Conservation (phyloP, 75 land plant genomes). For the Pinus tabuliformis region DNA sequence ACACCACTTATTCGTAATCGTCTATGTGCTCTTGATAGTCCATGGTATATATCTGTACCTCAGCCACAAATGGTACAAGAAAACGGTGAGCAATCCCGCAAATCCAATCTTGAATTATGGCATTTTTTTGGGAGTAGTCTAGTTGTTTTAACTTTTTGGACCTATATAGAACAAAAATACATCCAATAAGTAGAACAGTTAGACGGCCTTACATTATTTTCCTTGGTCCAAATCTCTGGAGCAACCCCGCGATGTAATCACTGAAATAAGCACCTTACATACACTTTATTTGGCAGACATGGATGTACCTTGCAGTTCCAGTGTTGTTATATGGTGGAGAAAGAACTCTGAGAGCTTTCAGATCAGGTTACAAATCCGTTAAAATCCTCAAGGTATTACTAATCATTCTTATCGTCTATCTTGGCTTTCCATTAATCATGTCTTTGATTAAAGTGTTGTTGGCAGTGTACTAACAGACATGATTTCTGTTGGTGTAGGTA, state of each 20-base stretch:
- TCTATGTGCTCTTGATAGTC: slow-evolving; percentile 27
- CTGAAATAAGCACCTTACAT: no score
- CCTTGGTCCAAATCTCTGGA: no score
- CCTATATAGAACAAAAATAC: no score
- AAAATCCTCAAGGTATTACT: slow-evolving; percentile 44
- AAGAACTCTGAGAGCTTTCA: slow-evolving; percentile 32
- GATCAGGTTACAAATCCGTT: slow-evolving; percentile 46
- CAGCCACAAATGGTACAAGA: slow-evolving; percentile 35
- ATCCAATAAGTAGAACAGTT: no score
- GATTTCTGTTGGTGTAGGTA: slow-evolving; percentile 26
- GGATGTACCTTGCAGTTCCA: slow-evolving; percentile 71
- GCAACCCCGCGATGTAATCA: no score
- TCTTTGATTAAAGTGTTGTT: neutral
- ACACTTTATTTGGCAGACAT: slow-evolving; percentile 33
- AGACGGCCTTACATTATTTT: no score
- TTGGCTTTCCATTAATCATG: neutral
- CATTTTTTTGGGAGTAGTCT: no score
- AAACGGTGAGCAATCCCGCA: slow-evolving; percentile 24
- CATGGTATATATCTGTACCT: slow-evolving; percentile 30
- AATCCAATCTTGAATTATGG: neutral
- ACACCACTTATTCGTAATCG: slow-evolving; percentile 58
- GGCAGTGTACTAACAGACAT: neutral
- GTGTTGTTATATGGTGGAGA: slow-evolving; percentile 50
- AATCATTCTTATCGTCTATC: neutral
- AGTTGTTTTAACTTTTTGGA: no score